Percentiles rank a stretch among this genome's conserved stretches.
Conservation (phyloP, 176 grass and related monocot species). For the Areca catechu region DNA sequence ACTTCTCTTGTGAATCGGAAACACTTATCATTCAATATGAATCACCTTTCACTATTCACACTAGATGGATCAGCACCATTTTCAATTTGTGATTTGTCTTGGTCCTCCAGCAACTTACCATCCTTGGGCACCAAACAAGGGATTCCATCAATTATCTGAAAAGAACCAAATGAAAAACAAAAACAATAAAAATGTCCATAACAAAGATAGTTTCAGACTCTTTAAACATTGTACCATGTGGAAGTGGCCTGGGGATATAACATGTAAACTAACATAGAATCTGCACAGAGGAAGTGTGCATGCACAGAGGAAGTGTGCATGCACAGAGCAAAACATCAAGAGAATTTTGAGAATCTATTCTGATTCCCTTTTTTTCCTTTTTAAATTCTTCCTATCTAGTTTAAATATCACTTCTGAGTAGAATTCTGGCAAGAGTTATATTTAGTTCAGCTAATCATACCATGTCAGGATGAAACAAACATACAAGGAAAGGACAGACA, state of each 20-base stretch:
- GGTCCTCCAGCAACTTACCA: slow-evolving; percentile 50
- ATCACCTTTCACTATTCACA: background rate
- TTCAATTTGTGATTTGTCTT: slow-evolving; percentile 32
- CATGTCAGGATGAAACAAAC: no score
- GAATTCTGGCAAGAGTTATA: no score
- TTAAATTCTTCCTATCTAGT: no score
- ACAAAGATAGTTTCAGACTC: background rate
- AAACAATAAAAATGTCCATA: background rate
- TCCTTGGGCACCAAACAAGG: slow-evolving; percentile 69
- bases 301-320: background rate
- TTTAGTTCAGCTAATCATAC: no score
- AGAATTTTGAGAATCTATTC: no score
- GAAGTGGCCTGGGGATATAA: background rate
- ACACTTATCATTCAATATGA: background rate
- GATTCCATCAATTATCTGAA: slow-evolving; percentile 64
- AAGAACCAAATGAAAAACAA: background rate
- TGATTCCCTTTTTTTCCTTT: no score
- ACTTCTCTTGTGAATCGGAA: no score
- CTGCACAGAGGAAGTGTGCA: background rate
- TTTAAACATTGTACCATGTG: background rate
- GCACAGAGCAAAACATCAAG: no score
- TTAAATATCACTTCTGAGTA: no score
- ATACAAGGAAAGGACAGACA: no score
- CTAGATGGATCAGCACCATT: slow-evolving; percentile 3
- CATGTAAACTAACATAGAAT: background rate